Conservation (phyloP, 306 rosid species). For the Dalbergia oliveri region DNA sequence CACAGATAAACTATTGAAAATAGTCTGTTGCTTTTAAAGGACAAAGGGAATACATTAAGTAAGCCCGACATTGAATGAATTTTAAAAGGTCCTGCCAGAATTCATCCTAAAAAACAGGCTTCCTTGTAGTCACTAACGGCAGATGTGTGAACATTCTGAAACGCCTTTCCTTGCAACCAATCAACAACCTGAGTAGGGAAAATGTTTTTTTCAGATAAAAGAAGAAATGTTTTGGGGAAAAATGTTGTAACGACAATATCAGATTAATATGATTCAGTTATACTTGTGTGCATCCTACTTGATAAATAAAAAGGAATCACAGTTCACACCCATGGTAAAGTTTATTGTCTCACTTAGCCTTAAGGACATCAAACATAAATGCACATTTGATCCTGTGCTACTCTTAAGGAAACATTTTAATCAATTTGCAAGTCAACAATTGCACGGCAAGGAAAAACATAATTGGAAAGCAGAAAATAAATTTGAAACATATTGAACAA, state of each 20-base stretch:
- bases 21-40: conserved; percentile 27
- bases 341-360: neutral
- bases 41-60: conserved; percentile 59
- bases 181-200: conserved; percentile 55
- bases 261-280: conserved; percentile 15
- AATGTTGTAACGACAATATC: conserved; percentile 39
- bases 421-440: neutral
- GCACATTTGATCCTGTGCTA: neutral
- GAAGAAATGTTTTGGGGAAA: conserved; percentile 17
- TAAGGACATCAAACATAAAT: conserved; percentile 2
- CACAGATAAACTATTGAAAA: conserved; percentile 11
- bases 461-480: conserved; percentile 8
- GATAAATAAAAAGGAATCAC: neutral
- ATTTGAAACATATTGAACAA: neutral
- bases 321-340: neutral
- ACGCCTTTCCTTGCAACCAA: conserved; percentile 37
- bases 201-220: no score
- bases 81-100: conserved; percentile 52
- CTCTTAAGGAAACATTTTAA: neutral
- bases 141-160: conserved; percentile 28
- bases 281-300: conserved; percentile 13
- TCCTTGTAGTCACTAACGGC: conserved; percentile 7
- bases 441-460: neutral
- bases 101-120: conserved; percentile 43
- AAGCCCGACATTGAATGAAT: conserved; percentile 69